Evolutionary conservation across 2,329 filamentous ascomycete species (phyloP), one percentile per base, ranked within the genome.

Genomic region (Arthrobotrys sphaeroides): DNA sequence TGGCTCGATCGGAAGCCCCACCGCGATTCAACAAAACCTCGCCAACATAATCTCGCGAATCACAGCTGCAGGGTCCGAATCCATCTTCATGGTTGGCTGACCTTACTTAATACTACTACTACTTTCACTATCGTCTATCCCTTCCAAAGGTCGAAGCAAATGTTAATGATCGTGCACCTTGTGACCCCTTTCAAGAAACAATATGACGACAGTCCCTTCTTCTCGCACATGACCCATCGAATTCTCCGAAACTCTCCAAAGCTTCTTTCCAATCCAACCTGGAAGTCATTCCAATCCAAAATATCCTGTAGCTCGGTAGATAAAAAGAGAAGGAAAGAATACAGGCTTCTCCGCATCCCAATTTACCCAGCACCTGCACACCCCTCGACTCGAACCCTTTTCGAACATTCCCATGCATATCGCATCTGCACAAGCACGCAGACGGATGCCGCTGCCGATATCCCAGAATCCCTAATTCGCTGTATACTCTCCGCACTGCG

Each of bases 1-100:
- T n/a, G n/a, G n/a, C n/a, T n/a, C n/a, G n/a, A n/a, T n/a, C n/a
- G n/a, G n/a, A n/a, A n/a, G n/a, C n/a, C n/a, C n/a, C n/a, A n/a
- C n/a, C 33, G 26, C 26, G 28, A 68, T 51, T 69, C 65, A 69
- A 69, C 55, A 60, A 69, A 57, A 53, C 31, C n/a, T 20, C 22
- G 24, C 24, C 45, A 68, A 43, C 42, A 68, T 60, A 38, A 59
- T 26, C 31, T 57, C 65, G 43, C 65, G 60, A 68, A 68, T 69
- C 65, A 61, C 53, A 69, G 42, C 53, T 69, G 65, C 65, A 69
- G 65, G 65, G 65, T 51, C 51, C 18, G n/a, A n/a, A 43, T 33
- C 40, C 28, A 59, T 60, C 20, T 18, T 12, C 24, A 38, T 47
- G 38, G 49, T 59, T 67, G 31, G 47, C 26, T 51, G 47, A 51